Conservation (phyloP, 2,329 filamentous ascomycete species). For the Chlorencoelia australis region DNA sequence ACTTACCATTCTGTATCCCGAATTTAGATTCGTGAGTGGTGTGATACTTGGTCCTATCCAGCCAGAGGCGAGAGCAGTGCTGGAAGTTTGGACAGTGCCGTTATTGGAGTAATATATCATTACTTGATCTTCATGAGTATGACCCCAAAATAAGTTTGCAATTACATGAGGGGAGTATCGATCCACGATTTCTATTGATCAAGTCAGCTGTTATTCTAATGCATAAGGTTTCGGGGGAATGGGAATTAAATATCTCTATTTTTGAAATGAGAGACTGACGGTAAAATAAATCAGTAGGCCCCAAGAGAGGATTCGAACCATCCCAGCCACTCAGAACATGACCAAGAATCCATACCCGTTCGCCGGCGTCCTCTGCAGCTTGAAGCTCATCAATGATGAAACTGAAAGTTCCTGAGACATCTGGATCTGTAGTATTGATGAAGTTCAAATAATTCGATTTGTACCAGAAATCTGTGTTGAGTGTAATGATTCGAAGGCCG, state of each 20-base stretch:
- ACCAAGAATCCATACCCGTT: slow-evolving; percentile 44
- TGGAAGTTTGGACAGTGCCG: slow-evolving; percentile 32
- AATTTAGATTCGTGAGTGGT: slow-evolving; percentile 44
- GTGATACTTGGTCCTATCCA: slow-evolving; percentile 44
- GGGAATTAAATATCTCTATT: no score
- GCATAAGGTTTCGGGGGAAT: no score
- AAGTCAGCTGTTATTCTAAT: no score
- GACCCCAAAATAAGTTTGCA: slow-evolving; percentile 43
- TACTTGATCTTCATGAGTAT: slow-evolving; percentile 44
- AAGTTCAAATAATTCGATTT: slow-evolving; percentile 36
- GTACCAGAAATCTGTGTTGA: slow-evolving; percentile 43
- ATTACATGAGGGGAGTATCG: slow-evolving; percentile 45
- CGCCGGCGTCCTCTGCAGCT: slow-evolving; percentile 38
- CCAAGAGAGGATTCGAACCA: slow-evolving; percentile 41
- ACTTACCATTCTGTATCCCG: slow-evolving; percentile 40
- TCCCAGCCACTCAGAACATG: slow-evolving; percentile 48
- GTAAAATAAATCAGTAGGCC: slow-evolving; percentile 44
- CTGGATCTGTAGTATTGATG: slow-evolving; percentile 42
- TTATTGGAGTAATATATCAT: slow-evolving; percentile 45
- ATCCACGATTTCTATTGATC: slow-evolving; percentile 43
- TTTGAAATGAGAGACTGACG: no score
- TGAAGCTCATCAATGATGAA: slow-evolving; percentile 43
- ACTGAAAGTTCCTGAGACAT: slow-evolving; percentile 37
- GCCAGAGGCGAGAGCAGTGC: slow-evolving; percentile 36
- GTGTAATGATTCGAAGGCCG: slow-evolving; percentile 40